phyloP scores from a whole-genome alignment of 176 grass and related monocot genomes.

The Eremochloa ophiuroides region DNA sequence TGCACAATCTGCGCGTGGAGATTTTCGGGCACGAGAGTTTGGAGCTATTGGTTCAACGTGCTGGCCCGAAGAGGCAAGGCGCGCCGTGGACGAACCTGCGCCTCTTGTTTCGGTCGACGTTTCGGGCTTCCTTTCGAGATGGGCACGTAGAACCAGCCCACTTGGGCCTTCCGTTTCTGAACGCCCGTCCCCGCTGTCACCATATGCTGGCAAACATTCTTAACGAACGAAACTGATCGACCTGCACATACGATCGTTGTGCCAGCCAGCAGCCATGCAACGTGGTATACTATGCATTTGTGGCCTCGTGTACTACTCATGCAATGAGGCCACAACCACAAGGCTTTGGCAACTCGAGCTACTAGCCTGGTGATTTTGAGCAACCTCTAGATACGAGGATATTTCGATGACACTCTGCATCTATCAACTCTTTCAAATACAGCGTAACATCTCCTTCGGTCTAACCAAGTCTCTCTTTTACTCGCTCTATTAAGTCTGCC shows the following conservation, averaged over 20 bases:
- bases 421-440: too few species aligned
- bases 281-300: not conserved
- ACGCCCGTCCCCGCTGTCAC: not conserved
- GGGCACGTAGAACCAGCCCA: constrained; percentile 24
- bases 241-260: not conserved
- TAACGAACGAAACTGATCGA: constrained; percentile 37
- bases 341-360: not conserved
- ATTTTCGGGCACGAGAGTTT: not conserved
- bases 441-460: too few species aligned
- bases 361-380: not conserved
- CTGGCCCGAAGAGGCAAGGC: constrained; percentile 1
- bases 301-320: not conserved
- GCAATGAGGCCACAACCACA: too few species aligned
- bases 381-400: too few species aligned
- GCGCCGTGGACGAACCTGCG: constrained; percentile 23
- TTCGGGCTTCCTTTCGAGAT: constrained; percentile 24
- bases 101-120: constrained; percentile 12
- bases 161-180: constrained; percentile 9
- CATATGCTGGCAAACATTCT: constrained; percentile 34
- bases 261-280: too few species aligned
- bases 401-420: too few species aligned
- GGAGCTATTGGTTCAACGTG: not conserved
- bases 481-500: too few species aligned
- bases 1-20: not conserved
- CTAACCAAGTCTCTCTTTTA: too few species aligned